phyloP scores from a whole-genome alignment of 2,329 filamentous ascomycete genomes.

The Aspergillus unguis region DNA sequence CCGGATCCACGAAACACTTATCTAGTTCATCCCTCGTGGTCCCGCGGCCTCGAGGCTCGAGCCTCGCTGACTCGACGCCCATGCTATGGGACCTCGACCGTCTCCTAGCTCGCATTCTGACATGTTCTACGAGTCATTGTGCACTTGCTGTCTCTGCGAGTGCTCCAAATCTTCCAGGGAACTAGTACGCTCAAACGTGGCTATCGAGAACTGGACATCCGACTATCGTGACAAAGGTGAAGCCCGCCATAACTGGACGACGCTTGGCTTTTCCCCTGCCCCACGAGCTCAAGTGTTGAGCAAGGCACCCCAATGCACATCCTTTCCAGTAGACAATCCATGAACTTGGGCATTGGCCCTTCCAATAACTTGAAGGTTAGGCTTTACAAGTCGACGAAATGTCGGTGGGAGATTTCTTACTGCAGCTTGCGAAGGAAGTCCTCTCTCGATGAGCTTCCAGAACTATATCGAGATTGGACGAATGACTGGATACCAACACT shows the following conservation, averaged over 20 bases:
- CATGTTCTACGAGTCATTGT: neutral
- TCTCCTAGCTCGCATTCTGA: neutral
- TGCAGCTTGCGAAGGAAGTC: neutral
- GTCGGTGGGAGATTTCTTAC: neutral
- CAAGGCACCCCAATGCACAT: neutral
- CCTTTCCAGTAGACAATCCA: neutral
- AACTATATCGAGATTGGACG: neutral
- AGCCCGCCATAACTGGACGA: too few relatives aligned
- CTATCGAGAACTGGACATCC: too few relatives aligned
- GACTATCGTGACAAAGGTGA: too few relatives aligned
- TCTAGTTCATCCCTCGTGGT: neutral
- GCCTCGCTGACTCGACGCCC: neutral
- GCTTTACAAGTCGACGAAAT: neutral
- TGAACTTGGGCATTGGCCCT: neutral
- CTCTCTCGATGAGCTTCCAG: neutral
- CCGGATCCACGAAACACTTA: neutral
- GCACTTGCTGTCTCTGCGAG: neutral
- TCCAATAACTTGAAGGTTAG: neutral
- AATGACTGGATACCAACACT: too few relatives aligned
- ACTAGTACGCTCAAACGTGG: too few relatives aligned
- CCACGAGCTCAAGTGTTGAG: neutral
- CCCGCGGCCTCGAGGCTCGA: neutral
- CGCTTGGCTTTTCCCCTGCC: neutral
- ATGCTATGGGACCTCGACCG: neutral
- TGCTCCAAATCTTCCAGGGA: too few relatives aligned